Evolutionary conservation across 768 basidiomycete species (phyloP).

Genomic region (Termitomyces sp.): DNA sequence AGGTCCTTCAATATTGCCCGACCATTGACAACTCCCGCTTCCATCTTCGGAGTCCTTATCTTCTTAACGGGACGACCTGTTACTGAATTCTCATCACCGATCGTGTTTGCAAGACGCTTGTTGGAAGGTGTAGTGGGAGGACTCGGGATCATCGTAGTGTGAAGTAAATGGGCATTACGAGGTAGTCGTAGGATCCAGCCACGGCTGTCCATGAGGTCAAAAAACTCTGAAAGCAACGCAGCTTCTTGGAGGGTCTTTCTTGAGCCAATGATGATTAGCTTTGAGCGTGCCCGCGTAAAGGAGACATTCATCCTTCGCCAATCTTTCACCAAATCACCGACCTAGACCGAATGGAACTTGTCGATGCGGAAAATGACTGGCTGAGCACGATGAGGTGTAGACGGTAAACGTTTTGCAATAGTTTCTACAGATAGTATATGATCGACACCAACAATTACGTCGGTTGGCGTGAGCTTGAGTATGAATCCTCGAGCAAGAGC

Average conservation of each 20-base stretch:
- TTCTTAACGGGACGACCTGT: conserved; percentile 30
- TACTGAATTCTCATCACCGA: conserved; percentile 1
- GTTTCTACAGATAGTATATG: conserved; percentile 56
- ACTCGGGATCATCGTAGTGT: conserved; percentile 25
- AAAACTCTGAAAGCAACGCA: conserved; percentile 66
- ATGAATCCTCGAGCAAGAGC: conserved; percentile 85
- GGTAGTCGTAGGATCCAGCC: conserved; percentile 69
- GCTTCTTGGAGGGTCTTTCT: conserved; percentile 64
- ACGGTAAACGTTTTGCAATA: conserved; percentile 36
- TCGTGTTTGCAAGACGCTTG: conserved; percentile 23
- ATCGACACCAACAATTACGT: conserved; percentile 78
- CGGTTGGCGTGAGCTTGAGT: conserved; percentile 56
- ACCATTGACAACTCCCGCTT: conserved; percentile 45
- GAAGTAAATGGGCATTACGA: conserved; percentile 46
- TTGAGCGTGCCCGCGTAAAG: conserved; percentile 88
- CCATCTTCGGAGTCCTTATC: conserved; percentile 19
- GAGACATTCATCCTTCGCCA: conserved; percentile 97
- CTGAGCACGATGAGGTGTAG: neutral
- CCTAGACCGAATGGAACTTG: conserved; percentile 48
- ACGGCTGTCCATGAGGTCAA: conserved; percentile 65
- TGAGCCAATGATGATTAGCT: conserved; percentile 90
- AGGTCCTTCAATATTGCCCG: conserved; percentile 61
- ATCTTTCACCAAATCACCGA: conserved; percentile 91
- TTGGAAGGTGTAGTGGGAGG: conserved; percentile 5
- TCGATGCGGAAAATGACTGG: conserved; percentile 76